A percentile compares a stretch with the other conserved stretches of the same genome.
Evolutionary conservation across 2,329 filamentous ascomycete genomes (phyloP).

Genomic region (Thelonectria blattea): DNA sequence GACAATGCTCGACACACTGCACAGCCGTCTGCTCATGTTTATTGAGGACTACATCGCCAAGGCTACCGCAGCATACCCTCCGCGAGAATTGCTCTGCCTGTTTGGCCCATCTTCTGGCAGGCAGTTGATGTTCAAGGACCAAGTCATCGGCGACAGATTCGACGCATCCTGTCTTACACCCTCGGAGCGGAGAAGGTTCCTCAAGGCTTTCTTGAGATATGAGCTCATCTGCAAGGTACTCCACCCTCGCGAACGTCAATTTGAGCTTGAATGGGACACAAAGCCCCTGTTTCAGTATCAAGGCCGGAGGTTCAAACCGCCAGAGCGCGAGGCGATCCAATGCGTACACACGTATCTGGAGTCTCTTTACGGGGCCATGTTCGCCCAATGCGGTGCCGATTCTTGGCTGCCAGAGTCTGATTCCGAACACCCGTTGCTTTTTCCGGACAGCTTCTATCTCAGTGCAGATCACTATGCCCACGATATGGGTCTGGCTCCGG

Average conservation of each 20-base stretch:
- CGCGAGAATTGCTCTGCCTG: conserved; percentile 19
- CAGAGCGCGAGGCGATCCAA: background rate
- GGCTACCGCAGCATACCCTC: conserved; percentile 19
- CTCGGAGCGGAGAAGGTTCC: conserved; percentile 11
- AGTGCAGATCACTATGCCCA: background rate
- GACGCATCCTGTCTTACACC: background rate
- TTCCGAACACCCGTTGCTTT: conserved; percentile 1
- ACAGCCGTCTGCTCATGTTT: conserved; percentile 8
- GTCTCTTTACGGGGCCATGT: conserved; percentile 24
- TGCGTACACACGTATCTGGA: conserved; percentile 21
- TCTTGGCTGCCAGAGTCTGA: conserved; percentile 5
- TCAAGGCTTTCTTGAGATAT: conserved; percentile 17
- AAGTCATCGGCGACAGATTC: conserved; percentile 1
- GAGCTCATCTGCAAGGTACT: conserved; percentile 12
- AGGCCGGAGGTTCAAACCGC: background rate
- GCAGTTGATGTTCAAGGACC: conserved; percentile 12
- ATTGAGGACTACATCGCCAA: conserved; percentile 29
- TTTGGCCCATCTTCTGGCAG: background rate
- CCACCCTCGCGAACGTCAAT: background rate
- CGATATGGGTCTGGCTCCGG: background rate
- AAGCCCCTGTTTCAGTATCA: background rate
- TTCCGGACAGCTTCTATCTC: conserved; percentile 19
- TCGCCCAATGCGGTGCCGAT: conserved; percentile 4
- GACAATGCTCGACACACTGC: background rate
- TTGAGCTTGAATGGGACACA: background rate